phyloP scores from a whole-genome alignment of 2,329 filamentous ascomycete species.

The Penicillium sp. region DNA sequence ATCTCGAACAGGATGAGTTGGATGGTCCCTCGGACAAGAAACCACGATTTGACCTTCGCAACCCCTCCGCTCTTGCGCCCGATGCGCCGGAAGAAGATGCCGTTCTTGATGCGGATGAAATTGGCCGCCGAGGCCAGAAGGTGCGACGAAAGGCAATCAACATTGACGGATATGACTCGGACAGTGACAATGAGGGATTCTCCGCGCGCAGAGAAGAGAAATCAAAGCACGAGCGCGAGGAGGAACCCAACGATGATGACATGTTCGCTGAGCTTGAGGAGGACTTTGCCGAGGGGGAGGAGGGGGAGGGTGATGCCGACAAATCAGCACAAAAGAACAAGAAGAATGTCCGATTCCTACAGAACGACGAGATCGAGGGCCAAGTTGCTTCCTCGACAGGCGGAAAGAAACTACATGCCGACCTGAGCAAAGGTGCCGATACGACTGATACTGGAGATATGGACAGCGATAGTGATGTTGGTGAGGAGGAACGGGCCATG shows the following conservation, averaged over 20 bases:
- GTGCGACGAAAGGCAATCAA: slow-evolving; percentile 95
- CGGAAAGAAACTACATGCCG: slow-evolving; percentile 67
- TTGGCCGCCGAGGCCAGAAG: slow-evolving; percentile 71
- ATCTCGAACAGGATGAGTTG: slow-evolving; percentile 63
- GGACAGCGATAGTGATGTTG: slow-evolving; percentile 61
- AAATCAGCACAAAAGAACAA: slow-evolving; percentile 62
- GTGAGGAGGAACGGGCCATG: slow-evolving; percentile 71
- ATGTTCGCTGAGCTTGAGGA: slow-evolving; percentile 81
- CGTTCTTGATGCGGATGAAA: slow-evolving; percentile 88
- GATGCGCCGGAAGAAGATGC: slow-evolving; percentile 76
- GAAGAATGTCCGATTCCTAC: slow-evolving; percentile 65
- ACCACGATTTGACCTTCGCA: slow-evolving; percentile 90
- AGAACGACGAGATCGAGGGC: slow-evolving; percentile 72
- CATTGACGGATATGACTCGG: slow-evolving; percentile 94
- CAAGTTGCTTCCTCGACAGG: slow-evolving; percentile 75
- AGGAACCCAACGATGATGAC: slow-evolving; percentile 59
- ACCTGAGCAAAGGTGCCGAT: slow-evolving; percentile 57
- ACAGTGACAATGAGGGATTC: slow-evolving; percentile 89
- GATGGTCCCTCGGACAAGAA: slow-evolving; percentile 66
- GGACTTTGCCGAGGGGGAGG: slow-evolving; percentile 58
- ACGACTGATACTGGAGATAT: slow-evolving; percentile 67
- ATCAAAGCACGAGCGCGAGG: slow-evolving; percentile 41
- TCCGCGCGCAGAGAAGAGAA: slow-evolving; percentile 71
- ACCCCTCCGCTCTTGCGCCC: slow-evolving; percentile 87
- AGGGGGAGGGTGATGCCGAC: slow-evolving; percentile 48